These are phyloP conservation scores for Penicillium bialowiezense DNA, from an alignment of 495 filamentous ascomycete species.

Conservation along the genomic window DNA sequence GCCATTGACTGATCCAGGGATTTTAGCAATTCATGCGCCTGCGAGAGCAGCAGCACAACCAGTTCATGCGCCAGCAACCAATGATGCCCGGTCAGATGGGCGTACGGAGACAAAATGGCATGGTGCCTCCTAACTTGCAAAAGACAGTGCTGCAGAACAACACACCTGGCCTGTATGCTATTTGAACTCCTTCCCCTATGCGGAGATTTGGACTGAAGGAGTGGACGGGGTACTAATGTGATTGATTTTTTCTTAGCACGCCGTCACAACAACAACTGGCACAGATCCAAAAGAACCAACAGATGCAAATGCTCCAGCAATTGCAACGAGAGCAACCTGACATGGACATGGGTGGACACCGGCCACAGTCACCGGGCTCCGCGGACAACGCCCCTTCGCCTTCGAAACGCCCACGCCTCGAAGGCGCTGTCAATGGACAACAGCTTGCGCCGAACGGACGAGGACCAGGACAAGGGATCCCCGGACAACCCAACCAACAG, in stretches of 20 bases:
- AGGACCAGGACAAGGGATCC: slow-evolving; percentile 68
- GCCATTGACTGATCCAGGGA: slow-evolving; percentile 17
- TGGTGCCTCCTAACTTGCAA: slow-evolving; percentile 54
- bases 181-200: slow-evolving; percentile 3
- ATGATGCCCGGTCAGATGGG: slow-evolving; percentile 66
- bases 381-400: slow-evolving; percentile 89
- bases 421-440: slow-evolving; percentile 69
- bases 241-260: slow-evolving; percentile 25
- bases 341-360: slow-evolving; percentile 80
- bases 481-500: slow-evolving; percentile 61
- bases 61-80: slow-evolving; percentile 67
- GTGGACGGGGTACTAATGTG: slow-evolving; percentile 16
- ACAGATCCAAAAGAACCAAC: slow-evolving; percentile 66
- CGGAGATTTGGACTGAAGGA: background rate
- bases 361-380: slow-evolving; percentile 76
- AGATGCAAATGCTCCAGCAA: slow-evolving; percentile 62
- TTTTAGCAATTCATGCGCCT: slow-evolving; percentile 40
- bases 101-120: slow-evolving; percentile 39
- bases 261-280: slow-evolving; percentile 49
- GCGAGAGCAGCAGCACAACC: slow-evolving; percentile 57
- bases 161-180: slow-evolving; percentile 40
- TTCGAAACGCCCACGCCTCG: slow-evolving; percentile 86
- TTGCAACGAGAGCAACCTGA: slow-evolving; percentile 86
- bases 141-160: slow-evolving; percentile 78
- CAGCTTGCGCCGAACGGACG: slow-evolving; percentile 79